Percentiles rank a stretch among this genome's conserved stretches.
Evolutionary conservation across 345 rosid species (phyloP).

Genomic region (Nephelium lappaceum): DNA sequence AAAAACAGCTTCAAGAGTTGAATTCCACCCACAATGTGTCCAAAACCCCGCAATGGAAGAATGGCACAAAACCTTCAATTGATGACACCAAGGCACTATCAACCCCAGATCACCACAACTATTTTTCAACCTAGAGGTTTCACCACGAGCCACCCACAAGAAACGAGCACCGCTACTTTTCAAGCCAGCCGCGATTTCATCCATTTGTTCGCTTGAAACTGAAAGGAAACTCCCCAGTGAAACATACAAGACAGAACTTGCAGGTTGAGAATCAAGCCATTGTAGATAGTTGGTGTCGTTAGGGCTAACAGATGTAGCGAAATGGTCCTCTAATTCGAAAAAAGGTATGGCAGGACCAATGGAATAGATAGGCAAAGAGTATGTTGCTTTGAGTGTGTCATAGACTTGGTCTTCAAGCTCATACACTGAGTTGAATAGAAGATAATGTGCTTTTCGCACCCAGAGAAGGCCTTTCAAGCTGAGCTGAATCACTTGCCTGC

Average conservation of each 20-base stretch:
- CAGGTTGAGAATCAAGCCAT: constrained; percentile 48
- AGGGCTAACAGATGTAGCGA: not conserved
- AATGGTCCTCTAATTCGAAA: constrained; percentile 10
- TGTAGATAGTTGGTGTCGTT: constrained; percentile 8
- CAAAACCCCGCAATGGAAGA: constrained; percentile 24
- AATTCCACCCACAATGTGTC: constrained; percentile 36
- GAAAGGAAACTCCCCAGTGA: constrained; percentile 53
- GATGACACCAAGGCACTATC: constrained; percentile 30
- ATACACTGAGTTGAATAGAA: constrained; percentile 28
- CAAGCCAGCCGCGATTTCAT: constrained; percentile 45
- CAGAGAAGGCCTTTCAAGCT: not conserved
- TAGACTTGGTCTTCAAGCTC: constrained; percentile 33
- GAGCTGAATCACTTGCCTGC: not conserved
- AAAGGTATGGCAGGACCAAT: constrained; percentile 48
- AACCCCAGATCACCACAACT: constrained; percentile 19
- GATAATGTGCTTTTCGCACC: constrained; percentile 25
- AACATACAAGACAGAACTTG: constrained; percentile 43
- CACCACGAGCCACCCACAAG: constrained; percentile 53
- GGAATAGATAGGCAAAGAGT: constrained; percentile 36
- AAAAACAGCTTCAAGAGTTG: constrained; percentile 28
- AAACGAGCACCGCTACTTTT: constrained; percentile 32
- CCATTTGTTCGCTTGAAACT: constrained; percentile 35
- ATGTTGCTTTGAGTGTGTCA: constrained; percentile 10
- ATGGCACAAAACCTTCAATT: constrained; percentile 26
- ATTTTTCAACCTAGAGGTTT: not conserved